Evolutionary conservation across 108 stramenopile genomes (phyloP).

Genomic region (Cyclostephanos invisitatus): DNA sequence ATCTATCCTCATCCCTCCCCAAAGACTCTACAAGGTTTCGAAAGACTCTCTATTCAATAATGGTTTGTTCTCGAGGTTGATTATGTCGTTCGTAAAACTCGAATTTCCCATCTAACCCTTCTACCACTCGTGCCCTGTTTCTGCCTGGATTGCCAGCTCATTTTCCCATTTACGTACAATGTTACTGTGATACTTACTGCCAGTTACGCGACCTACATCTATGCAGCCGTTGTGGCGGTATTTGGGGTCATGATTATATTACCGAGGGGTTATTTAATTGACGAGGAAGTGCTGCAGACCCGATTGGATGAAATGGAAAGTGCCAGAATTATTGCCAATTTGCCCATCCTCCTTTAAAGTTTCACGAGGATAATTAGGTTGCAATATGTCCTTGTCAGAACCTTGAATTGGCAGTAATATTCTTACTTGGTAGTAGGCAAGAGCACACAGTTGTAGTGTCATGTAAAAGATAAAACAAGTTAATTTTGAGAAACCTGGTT

Average conservation of each 20-base stretch:
- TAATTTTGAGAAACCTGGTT: too few species aligned
- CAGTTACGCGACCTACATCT: constrained; percentile 50
- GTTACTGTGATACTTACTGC: constrained; percentile 30
- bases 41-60: constrained; percentile 15
- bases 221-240: constrained; percentile 23
- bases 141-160: not conserved
- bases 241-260: constrained; percentile 26
- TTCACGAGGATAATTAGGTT: too few species aligned
- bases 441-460: too few species aligned
- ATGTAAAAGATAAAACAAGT: too few species aligned
- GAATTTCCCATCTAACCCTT: not conserved
- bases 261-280: constrained; percentile 1
- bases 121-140: not conserved
- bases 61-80: constrained; percentile 3
- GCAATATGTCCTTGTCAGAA: too few species aligned
- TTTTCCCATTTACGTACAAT: constrained; percentile 30
- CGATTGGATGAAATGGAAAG: not conserved
- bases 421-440: too few species aligned
- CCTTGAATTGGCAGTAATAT: too few species aligned
- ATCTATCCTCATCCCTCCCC: constrained; percentile 1
- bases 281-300: not conserved
- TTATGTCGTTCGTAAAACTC: not conserved
- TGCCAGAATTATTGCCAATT: not conserved
- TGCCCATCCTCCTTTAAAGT: not conserved
- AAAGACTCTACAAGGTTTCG: constrained; percentile 16